Conservation (phyloP, 176 grass and related monocot genomes). For the Urochloa ruziziensis region DNA sequence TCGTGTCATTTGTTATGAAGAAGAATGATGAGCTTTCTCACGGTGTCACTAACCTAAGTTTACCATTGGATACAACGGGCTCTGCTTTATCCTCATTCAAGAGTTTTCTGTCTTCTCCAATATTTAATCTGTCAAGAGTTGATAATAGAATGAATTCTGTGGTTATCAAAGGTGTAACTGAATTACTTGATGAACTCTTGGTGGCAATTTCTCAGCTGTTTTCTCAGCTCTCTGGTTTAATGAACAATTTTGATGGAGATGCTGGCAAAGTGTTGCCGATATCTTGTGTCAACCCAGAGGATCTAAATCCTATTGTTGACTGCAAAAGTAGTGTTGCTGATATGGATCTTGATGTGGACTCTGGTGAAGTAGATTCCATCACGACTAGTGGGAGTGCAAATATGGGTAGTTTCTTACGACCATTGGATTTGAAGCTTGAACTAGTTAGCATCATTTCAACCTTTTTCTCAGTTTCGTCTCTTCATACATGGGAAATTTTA, state of each 20-base stretch:
- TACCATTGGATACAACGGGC: constrained; percentile 54
- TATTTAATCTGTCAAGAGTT: constrained; percentile 52
- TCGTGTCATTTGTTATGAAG: constrained; percentile 56
- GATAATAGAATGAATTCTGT: constrained; percentile 39
- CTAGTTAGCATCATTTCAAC: constrained; percentile 62
- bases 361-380: constrained; percentile 57
- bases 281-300: constrained; percentile 46
- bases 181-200: constrained; percentile 72
- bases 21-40: constrained; percentile 60
- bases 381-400: constrained; percentile 42
- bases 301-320: constrained; percentile 40
- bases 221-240: constrained; percentile 42
- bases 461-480: constrained; percentile 66
- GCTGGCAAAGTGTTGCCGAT: constrained; percentile 46
- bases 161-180: constrained; percentile 37
- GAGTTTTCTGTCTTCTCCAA: constrained; percentile 63
- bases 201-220: constrained; percentile 61
- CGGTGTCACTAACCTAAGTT: constrained; percentile 46
- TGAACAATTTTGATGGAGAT: constrained; percentile 45
- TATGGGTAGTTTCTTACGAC: constrained; percentile 44
- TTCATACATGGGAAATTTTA: constrained; percentile 81
- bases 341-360: constrained; percentile 80
- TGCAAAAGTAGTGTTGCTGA: constrained; percentile 57
- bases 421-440: constrained; percentile 61
- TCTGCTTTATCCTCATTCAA: constrained; percentile 53